A percentile compares a stretch with the other conserved stretches of the same genome.
These are phyloP conservation scores for Annona cherimola DNA, from an alignment of 164 flowering plant species.

Conservation along the genomic window DNA sequence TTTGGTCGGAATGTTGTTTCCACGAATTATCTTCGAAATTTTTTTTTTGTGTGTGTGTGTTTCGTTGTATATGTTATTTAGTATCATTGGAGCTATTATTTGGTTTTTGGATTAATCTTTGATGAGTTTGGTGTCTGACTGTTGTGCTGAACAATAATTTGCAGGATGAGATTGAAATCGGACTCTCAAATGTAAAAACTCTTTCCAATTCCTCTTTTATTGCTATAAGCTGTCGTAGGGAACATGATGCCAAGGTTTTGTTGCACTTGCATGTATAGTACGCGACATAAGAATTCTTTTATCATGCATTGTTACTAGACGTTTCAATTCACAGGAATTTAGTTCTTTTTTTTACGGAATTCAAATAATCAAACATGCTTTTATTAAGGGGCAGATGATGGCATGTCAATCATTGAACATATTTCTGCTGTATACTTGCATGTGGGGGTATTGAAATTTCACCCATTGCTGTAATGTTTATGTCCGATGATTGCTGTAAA, in stretches of 20 bases:
- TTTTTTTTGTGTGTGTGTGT: background rate
- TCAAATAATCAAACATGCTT: no score
- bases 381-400: no score
- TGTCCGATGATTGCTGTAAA: no score
- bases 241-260: background rate
- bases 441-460: no score
- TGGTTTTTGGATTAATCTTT: background rate
- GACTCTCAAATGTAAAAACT: conserved; percentile 62
- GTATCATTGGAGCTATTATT: background rate
- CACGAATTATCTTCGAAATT: background rate
- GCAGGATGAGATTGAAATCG: conserved; percentile 82
- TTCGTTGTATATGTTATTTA: background rate
- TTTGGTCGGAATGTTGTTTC: background rate
- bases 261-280: no score
- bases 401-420: no score
- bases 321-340: no score
- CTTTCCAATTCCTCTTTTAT: background rate
- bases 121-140: conserved; percentile 12
- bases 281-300: no score
- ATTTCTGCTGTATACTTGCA: no score
- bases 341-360: no score
- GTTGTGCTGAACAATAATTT: conserved; percentile 13
- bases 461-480: no score
- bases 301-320: no score
- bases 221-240: background rate